A percentile compares a stretch with the other conserved stretches of the same genome.
These are phyloP conservation scores for Sphenostylis stenocarpa DNA, from an alignment of 306 rosid species.

Conservation along the genomic window DNA sequence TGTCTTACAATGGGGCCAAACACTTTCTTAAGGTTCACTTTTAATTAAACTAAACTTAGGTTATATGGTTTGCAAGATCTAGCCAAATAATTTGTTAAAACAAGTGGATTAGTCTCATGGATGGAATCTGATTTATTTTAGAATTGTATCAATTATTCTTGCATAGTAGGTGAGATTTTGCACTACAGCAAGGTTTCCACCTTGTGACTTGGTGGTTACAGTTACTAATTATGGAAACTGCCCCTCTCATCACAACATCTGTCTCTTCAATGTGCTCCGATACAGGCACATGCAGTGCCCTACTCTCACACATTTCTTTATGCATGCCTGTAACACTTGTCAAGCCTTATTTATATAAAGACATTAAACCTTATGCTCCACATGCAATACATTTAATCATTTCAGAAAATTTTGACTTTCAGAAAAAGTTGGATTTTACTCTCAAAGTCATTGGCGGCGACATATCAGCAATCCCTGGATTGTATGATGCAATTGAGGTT, in stretches of 20 bases:
- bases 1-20: constrained; percentile 7
- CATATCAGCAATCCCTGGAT: constrained; percentile 88
- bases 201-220: background rate
- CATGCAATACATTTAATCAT: constrained; percentile 13
- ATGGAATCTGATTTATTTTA: constrained; percentile 17
- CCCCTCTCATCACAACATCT: background rate
- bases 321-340: constrained; percentile 20
- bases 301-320: constrained; percentile 14
- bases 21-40: background rate
- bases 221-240: background rate
- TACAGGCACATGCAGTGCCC: background rate
- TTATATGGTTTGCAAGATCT: constrained; percentile 10
- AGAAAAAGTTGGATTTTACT: constrained; percentile 89
- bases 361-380: constrained; percentile 2
- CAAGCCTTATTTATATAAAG: background rate
- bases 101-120: background rate
- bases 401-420: constrained; percentile 38
- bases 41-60: background rate
- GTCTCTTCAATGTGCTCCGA: background rate
- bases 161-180: background rate
- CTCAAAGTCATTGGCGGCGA: constrained; percentile 92
- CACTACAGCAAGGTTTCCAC: background rate
- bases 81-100: background rate
- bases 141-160: background rate
- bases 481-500: constrained; percentile 79